Percentiles rank a stretch among this genome's conserved stretches.
phyloP scores from a whole-genome alignment of 2,329 filamentous ascomycete genomes.

The Claviceps capensis region DNA sequence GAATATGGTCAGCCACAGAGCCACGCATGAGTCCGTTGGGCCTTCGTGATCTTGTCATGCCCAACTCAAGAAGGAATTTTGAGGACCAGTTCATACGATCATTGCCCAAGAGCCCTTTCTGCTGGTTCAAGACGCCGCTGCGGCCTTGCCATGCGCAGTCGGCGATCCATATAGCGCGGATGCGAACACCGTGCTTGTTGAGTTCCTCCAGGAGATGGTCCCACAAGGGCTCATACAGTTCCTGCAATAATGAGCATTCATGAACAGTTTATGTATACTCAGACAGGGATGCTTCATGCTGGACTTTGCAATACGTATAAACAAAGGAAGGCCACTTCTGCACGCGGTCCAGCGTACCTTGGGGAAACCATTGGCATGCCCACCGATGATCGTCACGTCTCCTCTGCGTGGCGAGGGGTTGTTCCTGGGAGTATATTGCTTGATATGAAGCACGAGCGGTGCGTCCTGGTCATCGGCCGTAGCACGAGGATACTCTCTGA shows the following conservation, averaged over 20 bases:
- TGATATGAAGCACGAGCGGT: constrained; percentile 58
- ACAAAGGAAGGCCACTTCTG: too few species aligned
- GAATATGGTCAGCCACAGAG: neutral
- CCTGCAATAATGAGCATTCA: constrained; percentile 31
- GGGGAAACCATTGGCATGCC: constrained; percentile 84
- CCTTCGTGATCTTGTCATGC: too few species aligned
- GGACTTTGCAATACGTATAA: neutral
- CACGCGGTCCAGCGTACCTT: constrained; percentile 41
- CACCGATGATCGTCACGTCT: constrained; percentile 73
- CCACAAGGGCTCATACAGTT: constrained; percentile 87
- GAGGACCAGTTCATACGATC: constrained; percentile 47
- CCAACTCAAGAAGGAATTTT: neutral
- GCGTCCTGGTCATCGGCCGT: constrained; percentile 64
- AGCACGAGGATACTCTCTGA: constrained; percentile 67
- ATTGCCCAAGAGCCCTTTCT: constrained; percentile 50
- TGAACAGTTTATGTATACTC: too few species aligned
- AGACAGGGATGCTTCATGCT: neutral
- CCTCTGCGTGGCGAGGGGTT: constrained; percentile 55
- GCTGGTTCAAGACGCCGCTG: constrained; percentile 66
- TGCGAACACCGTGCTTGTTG: constrained; percentile 46
- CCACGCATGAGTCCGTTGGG: too few species aligned
- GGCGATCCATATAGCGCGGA: constrained; percentile 78
- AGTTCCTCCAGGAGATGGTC: constrained; percentile 57
- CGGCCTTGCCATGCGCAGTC: constrained; percentile 78
- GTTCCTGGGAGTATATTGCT: constrained; percentile 72